Conservation (phyloP, 495 filamentous ascomycete genomes). For the Penicillium lagena region DNA sequence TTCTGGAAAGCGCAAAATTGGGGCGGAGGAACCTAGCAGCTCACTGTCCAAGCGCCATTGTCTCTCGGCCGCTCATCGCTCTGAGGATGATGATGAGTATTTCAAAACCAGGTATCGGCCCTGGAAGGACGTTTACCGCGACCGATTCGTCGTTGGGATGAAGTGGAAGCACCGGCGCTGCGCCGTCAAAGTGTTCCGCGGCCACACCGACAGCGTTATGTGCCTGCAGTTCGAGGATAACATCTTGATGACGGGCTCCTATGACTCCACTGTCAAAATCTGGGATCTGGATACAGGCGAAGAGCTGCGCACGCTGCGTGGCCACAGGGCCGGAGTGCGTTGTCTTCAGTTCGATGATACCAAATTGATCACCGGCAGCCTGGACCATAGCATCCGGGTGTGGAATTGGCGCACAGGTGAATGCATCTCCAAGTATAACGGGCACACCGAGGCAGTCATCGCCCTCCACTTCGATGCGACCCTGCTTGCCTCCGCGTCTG, state of each 20-base stretch:
- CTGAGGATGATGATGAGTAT: slow-evolving; percentile 32
- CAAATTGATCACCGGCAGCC: slow-evolving; percentile 77
- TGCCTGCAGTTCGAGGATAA: slow-evolving; percentile 94
- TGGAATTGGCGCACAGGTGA: slow-evolving; percentile 97
- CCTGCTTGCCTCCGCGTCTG: slow-evolving; percentile 78
- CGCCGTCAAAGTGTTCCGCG: slow-evolving; percentile 71
- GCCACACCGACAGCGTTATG: slow-evolving; percentile 92
- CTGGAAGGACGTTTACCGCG: slow-evolving; percentile 91
- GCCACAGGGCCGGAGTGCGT: slow-evolving; percentile 76
- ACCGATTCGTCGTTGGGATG: slow-evolving; percentile 81
- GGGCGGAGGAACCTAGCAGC: slow-evolving; percentile 19
- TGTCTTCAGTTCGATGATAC: slow-evolving; percentile 90
- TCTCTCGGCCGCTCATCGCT: slow-evolving; percentile 21
- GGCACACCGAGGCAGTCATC: slow-evolving; percentile 76
- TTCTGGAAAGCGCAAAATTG: slow-evolving; percentile 34
- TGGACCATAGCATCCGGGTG: slow-evolving; percentile 76
- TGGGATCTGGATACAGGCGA: slow-evolving; percentile 90
- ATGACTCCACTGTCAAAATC: slow-evolving; percentile 90
- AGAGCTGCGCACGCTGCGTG: slow-evolving; percentile 72
- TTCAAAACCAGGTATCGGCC: slow-evolving; percentile 53
- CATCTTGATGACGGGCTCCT: slow-evolving; percentile 88
- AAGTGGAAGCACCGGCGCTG: slow-evolving; percentile 96
- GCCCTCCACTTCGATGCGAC: slow-evolving; percentile 77
- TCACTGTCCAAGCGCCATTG: slow-evolving; percentile 32
- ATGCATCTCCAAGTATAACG: slow-evolving; percentile 72